Base-by-base conservation (phyloP, 495 filamentous ascomycete species). In the Delitschia confertaspora region DNA sequence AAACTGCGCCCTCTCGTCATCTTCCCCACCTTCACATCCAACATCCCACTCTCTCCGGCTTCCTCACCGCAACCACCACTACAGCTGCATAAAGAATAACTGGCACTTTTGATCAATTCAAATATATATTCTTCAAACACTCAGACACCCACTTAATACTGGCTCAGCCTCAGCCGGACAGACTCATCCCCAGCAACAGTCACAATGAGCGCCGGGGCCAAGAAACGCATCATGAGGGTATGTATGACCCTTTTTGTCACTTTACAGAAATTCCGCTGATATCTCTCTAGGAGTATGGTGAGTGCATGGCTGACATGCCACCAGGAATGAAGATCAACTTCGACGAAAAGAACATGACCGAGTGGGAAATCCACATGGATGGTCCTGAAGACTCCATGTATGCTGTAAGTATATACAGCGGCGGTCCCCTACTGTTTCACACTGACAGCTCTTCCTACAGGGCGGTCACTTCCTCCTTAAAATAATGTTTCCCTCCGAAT, bases 381-480 rank as follows among this genome's bases (percentile, higher is more conserved):
- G 88, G 83, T 0, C 87, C 87, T 0, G 68, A 80, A 45, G 67
- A 69, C 24, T 82, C 83, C 3, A 65, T 77, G 16, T 95, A 86
- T 63, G 68, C 78, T 36, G 83, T 85, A 69, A n/a, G 24, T 49
- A 8, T 27, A 25, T n/a, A n/a, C n/a, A n/a, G n/a, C 18, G 17
- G n/a, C 23, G 26, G 18, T 32, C 22, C 37, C 16, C 19, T 33
- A 22, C 11, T 23, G 11, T 14, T 5, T 29, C 18, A 17, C 21
- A 18, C 19, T 25, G 29, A 14, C 33, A 14, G 38, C 25, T 14
- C 8, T 37, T 31, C 24, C n/a, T 9, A 35, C 52, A 87, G 71
- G 83, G 80, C 37, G 93, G 91, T 33, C 70, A 63, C 45, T 98
- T 93, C 77, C 72, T 76, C 27, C 67, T 98, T 14, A 70, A 79